A percentile compares a stretch with the other conserved stretches of the same genome.
Conservation (phyloP, 176 grass and related monocot genomes). For the Phyllostachys edulis region DNA sequence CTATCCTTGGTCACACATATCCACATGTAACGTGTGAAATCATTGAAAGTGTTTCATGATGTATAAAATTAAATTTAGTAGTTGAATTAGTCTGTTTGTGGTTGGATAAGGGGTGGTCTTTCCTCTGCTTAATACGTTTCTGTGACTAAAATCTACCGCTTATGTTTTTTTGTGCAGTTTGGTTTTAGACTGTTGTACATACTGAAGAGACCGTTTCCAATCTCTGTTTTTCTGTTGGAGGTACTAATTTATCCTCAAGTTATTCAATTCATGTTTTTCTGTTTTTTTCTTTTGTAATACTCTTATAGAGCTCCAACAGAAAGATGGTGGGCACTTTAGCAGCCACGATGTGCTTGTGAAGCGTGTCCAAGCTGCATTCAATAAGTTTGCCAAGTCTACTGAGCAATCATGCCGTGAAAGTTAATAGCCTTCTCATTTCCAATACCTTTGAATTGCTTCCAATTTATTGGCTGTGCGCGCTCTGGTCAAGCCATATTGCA, state of each 20-base stretch:
- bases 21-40: background rate
- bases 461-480: slow-evolving; percentile 22
- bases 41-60: background rate
- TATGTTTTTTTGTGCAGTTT: slow-evolving; percentile 57
- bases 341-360: slow-evolving; percentile 84
- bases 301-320: slow-evolving; percentile 59
- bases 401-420: slow-evolving; percentile 75
- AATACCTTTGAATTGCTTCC: slow-evolving; percentile 21
- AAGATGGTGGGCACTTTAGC: slow-evolving; percentile 76
- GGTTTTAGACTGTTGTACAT: slow-evolving; percentile 89
- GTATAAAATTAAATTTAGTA: slow-evolving; percentile 1
- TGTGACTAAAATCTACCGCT: slow-evolving; percentile 9
- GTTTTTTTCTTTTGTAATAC: slow-evolving; percentile 21
- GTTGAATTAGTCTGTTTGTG: slow-evolving; percentile 15
- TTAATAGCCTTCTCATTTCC: slow-evolving; percentile 44
- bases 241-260: slow-evolving; percentile 47
- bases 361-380: too few species aligned
- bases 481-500: slow-evolving; percentile 12
- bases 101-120: background rate
- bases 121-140: slow-evolving; percentile 10
- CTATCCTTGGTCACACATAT: background rate
- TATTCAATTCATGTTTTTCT: slow-evolving; percentile 16
- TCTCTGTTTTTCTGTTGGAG: slow-evolving; percentile 77
- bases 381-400: slow-evolving; percentile 81
- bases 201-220: slow-evolving; percentile 74